Evolutionary conservation across 305 asterid species (phyloP).

Genomic region (Petunia hybrid): DNA sequence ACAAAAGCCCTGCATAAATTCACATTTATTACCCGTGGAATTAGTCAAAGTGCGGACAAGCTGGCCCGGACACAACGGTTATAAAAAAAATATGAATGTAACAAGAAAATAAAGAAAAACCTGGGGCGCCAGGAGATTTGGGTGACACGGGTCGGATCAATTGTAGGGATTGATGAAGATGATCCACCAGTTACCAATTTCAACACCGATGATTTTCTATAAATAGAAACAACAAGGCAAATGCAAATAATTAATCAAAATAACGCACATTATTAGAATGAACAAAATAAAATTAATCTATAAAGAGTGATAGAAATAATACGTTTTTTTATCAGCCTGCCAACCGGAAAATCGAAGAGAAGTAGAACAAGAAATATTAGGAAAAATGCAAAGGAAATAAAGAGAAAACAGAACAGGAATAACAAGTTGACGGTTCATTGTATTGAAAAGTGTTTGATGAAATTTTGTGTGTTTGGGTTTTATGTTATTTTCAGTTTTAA

Average conservation of each 20-base stretch:
- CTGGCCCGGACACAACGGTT: no score
- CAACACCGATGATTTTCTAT: constrained; percentile 61
- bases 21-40: background rate
- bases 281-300: background rate
- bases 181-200: constrained; percentile 57
- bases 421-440: constrained; percentile 23
- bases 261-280: background rate
- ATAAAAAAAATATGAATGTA: no score
- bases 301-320: background rate
- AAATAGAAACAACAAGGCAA: background rate
- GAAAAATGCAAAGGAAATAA: constrained; percentile 41
- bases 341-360: constrained; percentile 31
- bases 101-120: constrained; percentile 34
- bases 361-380: constrained; percentile 30
- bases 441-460: background rate
- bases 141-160: constrained; percentile 86
- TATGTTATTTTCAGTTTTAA: background rate
- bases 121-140: constrained; percentile 93
- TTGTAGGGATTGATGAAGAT: constrained; percentile 33
- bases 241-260: background rate
- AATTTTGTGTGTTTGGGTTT: constrained; percentile 17
- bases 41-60: no score
- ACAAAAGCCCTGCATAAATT: constrained; percentile 71
- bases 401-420: constrained; percentile 53
- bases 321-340: constrained; percentile 22